Evolutionary conservation across 805 yeast genomes (phyloP).

Genomic region (Yarrowia alimentaria): DNA sequence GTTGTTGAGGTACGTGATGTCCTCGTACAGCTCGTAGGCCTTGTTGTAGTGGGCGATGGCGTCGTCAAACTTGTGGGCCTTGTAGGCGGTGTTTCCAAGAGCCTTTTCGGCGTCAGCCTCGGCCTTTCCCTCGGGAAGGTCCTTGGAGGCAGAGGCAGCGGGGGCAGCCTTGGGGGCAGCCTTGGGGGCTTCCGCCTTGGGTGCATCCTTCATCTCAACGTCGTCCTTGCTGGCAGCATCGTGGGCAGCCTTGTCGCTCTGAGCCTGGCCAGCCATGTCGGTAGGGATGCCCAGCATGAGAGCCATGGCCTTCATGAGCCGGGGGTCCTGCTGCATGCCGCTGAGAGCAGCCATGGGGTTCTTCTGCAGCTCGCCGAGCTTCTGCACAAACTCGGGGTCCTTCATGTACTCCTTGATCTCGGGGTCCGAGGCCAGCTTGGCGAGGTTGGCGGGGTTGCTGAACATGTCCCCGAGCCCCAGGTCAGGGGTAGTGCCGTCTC

Average conservation of each 20-base stretch:
- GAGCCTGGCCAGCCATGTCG: slow-evolving; percentile 38
- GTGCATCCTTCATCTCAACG: slow-evolving; percentile 29
- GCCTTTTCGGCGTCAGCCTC: slow-evolving; percentile 60
- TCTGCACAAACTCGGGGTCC: slow-evolving; percentile 78
- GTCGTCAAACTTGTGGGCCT: slow-evolving; percentile 82
- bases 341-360: slow-evolving; percentile 75
- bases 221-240: slow-evolving; percentile 28
- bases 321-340: slow-evolving; percentile 73
- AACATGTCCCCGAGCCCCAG: slow-evolving; percentile 76
- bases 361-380: slow-evolving; percentile 51
- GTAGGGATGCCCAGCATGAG: slow-evolving; percentile 74
- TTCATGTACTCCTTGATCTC: slow-evolving; percentile 82
- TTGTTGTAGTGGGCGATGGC: slow-evolving; percentile 82
- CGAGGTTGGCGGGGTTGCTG: slow-evolving; percentile 73
- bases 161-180: slow-evolving; percentile 40
- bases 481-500: slow-evolving; percentile 53
- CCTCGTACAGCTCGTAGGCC: slow-evolving; percentile 80
- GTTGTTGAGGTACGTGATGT: slow-evolving; percentile 91
- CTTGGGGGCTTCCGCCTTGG: slow-evolving; percentile 37
- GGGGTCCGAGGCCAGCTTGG: slow-evolving; percentile 76
- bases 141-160: slow-evolving; percentile 42
- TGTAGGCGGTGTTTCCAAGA: slow-evolving; percentile 83
- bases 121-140: slow-evolving; percentile 36
- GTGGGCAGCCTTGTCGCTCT: slow-evolving; percentile 30
- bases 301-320: slow-evolving; percentile 85